phyloP scores from a whole-genome alignment of 331 rosid species.

The Erythrophleum ivorense region DNA sequence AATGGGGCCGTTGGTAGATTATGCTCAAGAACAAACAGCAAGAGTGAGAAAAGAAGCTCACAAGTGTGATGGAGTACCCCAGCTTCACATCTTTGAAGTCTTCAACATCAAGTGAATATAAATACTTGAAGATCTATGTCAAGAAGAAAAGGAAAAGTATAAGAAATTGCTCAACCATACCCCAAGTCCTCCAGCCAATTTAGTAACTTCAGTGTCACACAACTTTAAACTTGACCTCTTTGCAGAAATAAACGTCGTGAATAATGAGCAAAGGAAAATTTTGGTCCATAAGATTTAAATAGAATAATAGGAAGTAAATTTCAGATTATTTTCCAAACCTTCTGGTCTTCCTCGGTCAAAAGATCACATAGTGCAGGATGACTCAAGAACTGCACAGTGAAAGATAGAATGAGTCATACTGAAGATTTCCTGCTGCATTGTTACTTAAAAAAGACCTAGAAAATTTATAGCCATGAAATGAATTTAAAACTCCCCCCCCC shows the following conservation, averaged over 20 bases:
- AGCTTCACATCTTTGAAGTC: constrained; percentile 65
- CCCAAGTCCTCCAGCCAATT: constrained; percentile 23
- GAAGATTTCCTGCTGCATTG: neutral
- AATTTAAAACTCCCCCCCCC: neutral
- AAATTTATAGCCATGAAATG: neutral
- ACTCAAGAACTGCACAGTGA: constrained; percentile 74
- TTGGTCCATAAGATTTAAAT: neutral
- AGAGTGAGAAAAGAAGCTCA: constrained; percentile 48
- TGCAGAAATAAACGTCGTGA: neutral
- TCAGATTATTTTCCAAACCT: constrained; percentile 54
- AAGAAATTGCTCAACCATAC: constrained; percentile 17
- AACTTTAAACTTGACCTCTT: neutral
- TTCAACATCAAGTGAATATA: constrained; percentile 63
- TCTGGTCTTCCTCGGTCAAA: constrained; percentile 78
- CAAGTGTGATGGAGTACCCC: constrained; percentile 67
- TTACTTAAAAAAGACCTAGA: neutral
- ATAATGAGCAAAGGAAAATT: neutral
- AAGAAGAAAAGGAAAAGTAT: constrained; percentile 29
- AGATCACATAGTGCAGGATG: constrained; percentile 83
- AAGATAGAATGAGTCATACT: constrained; percentile 33
- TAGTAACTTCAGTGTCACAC: constrained; percentile 20
- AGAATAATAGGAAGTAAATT: neutral
- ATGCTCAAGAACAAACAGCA: constrained; percentile 13
- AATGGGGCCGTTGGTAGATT: neutral
- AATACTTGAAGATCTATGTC: constrained; percentile 66